phyloP scores from a whole-genome alignment of 2,329 filamentous ascomycete genomes.

The Colletotrichum musae region DNA sequence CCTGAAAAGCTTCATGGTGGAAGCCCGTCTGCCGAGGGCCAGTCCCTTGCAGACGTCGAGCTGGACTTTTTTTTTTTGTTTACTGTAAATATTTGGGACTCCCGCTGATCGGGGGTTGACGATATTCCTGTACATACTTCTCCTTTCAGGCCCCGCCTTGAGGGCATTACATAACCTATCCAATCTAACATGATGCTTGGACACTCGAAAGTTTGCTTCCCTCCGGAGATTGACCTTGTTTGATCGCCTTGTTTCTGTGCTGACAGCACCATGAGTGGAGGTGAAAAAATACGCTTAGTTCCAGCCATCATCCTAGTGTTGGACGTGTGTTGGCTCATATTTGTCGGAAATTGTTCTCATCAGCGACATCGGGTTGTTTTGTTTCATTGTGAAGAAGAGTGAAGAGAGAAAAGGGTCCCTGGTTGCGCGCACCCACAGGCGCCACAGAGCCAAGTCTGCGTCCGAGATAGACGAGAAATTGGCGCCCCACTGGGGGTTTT shows the following conservation, averaged over 20 bases:
- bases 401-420: not conserved
- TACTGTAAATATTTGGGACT: not conserved
- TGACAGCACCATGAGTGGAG: no score
- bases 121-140: constrained; percentile 33
- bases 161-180: constrained; percentile 14
- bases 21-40: not conserved
- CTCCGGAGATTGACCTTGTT: not conserved
- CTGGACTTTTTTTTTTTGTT: constrained; percentile 1
- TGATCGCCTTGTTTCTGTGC: not conserved
- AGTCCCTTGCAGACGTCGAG: not conserved
- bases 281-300: no score
- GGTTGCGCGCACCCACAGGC: not conserved
- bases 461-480: constrained; percentile 5
- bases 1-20: no score
- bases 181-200: constrained; percentile 5
- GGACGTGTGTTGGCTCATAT: no score
- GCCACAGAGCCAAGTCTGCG: not conserved
- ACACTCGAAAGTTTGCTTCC: not conserved
- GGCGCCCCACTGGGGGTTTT: not conserved
- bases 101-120: not conserved
- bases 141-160: constrained; percentile 1
- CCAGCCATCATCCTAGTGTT: no score
- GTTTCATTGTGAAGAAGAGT: no score
- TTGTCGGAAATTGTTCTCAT: no score
- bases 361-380: no score